phyloP scores from a whole-genome alignment of 352 stramenopile genomes.

The Plasmopara viticola region DNA sequence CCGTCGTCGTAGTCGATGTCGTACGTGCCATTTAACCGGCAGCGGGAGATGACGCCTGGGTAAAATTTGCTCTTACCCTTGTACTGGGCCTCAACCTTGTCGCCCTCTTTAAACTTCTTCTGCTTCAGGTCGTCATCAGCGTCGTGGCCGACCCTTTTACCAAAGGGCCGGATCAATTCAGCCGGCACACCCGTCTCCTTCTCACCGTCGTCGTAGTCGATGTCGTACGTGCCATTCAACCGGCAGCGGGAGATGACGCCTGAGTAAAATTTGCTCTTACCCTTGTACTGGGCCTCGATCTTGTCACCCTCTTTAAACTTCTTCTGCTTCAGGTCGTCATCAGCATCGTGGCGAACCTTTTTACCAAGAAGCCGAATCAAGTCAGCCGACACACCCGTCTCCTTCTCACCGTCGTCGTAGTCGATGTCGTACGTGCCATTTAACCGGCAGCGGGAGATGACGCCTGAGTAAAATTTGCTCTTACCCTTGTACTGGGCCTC shows the following conservation, averaged over 20 bases:
- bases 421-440: no score
- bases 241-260: conserved; percentile 42
- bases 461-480: no score
- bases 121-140: conserved; percentile 54
- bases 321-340: conserved; percentile 45
- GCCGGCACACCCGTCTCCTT: not conserved
- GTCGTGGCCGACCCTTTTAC: no score
- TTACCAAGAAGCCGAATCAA: not conserved
- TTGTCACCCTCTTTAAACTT: conserved; percentile 47
- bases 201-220: conserved; percentile 47
- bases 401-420: no score
- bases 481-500: no score
- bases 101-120: conserved; percentile 36
- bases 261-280: conserved; percentile 41
- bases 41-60: conserved; percentile 40
- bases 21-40: conserved; percentile 58
- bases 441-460: no score
- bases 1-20: conserved; percentile 61
- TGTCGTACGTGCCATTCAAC: conserved; percentile 68
- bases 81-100: conserved; percentile 57
- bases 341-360: no score
- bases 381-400: not conserved
- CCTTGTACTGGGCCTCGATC: conserved; percentile 56
- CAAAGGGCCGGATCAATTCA: conserved; percentile 4
- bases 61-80: conserved; percentile 50